Base-by-base conservation (phyloP, 129 eudicot genomes). In the Flaveria linearis region DNA sequence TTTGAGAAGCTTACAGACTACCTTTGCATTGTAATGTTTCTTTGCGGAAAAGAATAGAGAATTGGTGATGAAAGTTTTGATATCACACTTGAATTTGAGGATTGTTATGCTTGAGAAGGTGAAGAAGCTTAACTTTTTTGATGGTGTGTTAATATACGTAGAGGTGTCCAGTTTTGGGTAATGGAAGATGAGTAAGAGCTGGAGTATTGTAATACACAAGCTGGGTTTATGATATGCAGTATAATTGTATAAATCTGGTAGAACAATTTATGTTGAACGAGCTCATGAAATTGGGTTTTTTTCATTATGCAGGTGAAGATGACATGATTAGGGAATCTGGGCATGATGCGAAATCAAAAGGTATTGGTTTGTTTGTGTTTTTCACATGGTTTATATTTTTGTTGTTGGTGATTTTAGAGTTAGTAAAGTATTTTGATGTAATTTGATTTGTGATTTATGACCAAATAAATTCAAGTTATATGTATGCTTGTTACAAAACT, bases 321-420 rank as follows among this genome's bases (percentile, higher is more conserved):
- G 72, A 50, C 45, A 23, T 71, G 52, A 36, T 28, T 15, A 78
- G 15, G 73, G 65, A 64, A 56, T 72, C 74, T 63, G 33, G 62
- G 51, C 80, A 69, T 62, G 84, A 47, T 16, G 56, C 86, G 76
- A 82, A 60, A 78, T 26, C 76, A 71, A 83, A 86, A 50, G 85
- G 77, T 73, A 69, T 20, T 79, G 82, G 83, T 83, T 55, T 75
- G 78, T 72, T 42, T 8, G 63, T 7, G 9, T 68, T 46, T 63
- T 3, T n/a, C 66, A 2, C 17, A 47, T n/a, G 9, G 26, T 42
- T 20, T 26, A 47, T 28, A 20, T 43, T 20, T 68, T 5, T 62
- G 10, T 1, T 11, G 42, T 26, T 61, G 10, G 1, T 28, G 68
- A 25, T 61, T 12, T 61, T 61, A 61, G 68, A 13, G 68, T 60